Percentiles rank a stretch among this genome's conserved stretches.
Evolutionary conservation across 352 stramenopile species (phyloP).

Genomic region (Pythium rishiriense): DNA sequence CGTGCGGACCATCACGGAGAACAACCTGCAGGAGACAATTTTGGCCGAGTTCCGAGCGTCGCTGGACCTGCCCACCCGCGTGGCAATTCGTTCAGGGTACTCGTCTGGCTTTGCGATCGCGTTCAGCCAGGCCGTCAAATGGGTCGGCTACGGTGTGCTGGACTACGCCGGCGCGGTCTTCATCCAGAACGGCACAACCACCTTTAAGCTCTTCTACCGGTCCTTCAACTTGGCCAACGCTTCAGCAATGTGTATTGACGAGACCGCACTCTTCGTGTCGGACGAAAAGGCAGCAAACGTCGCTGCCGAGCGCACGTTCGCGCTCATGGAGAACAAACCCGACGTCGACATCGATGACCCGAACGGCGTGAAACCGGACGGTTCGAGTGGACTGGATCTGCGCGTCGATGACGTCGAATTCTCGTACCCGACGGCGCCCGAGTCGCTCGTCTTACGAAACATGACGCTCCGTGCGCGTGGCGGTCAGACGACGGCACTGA

Average conservation of each 20-base stretch:
- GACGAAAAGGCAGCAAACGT: conserved; percentile 24
- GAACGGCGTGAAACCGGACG: conserved; percentile 10
- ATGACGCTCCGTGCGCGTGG: conserved; percentile 59
- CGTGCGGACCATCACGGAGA: conserved; percentile 29
- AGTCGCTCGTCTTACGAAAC: conserved; percentile 58
- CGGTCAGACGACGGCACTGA: conserved; percentile 77
- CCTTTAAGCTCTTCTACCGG: conserved; percentile 54
- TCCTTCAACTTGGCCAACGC: conserved; percentile 28
- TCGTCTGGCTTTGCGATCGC: conserved; percentile 54
- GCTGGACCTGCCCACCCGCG: conserved; percentile 45
- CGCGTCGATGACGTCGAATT: conserved; percentile 52
- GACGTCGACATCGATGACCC: conserved; percentile 20
- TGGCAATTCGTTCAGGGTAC: conserved; percentile 47
- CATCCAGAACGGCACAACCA: conserved; percentile 41
- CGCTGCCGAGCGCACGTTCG: conserved; percentile 22
- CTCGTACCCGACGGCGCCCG: conserved; percentile 51
- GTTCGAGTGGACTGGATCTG: conserved; percentile 34
- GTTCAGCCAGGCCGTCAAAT: conserved; percentile 58
- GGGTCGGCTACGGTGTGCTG: conserved; percentile 41
- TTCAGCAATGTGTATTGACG: conserved; percentile 27
- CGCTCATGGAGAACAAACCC: conserved; percentile 24
- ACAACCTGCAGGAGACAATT: conserved; percentile 27
- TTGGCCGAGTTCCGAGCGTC: conserved; percentile 29
- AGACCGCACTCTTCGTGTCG: conserved; percentile 26
- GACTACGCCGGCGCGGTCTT: conserved; percentile 44